phyloP scores from a whole-genome alignment of 2,329 filamentous ascomycete species.

The Thielaviopsis ethacetica region DNA sequence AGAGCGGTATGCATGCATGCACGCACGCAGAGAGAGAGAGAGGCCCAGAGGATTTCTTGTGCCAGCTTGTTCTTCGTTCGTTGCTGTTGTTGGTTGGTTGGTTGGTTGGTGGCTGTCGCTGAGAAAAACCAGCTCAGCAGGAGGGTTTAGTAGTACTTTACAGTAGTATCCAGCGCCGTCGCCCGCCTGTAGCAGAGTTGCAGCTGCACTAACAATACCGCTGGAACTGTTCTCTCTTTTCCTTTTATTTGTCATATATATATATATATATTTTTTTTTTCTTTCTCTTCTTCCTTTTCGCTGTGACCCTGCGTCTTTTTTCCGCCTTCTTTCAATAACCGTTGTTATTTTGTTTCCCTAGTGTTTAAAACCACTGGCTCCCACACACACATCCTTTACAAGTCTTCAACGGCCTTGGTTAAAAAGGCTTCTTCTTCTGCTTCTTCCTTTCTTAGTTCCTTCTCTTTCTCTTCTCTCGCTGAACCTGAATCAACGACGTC shows the following conservation, averaged over 20 bases:
- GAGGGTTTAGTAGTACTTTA: no score
- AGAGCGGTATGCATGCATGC: no score
- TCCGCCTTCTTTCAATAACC: no score
- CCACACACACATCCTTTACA: neutral
- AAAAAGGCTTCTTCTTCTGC: neutral
- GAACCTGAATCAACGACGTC: neutral
- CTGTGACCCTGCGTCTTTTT: no score
- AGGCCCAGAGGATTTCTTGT: neutral
- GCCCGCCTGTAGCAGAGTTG: neutral
- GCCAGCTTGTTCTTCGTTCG: no score
- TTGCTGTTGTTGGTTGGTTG: no score
- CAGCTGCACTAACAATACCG: neutral
- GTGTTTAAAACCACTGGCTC: neutral
- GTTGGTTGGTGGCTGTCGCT: no score
- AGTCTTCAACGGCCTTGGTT: neutral
- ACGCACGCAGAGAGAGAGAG: neutral
- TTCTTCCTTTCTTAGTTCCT: neutral
- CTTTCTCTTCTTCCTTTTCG: no score
- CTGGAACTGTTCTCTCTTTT: neutral
- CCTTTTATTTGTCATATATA: neutral
- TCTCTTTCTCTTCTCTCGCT: neutral
- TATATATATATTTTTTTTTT: neutral
- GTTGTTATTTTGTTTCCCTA: neutral
- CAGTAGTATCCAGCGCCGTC: neutral
- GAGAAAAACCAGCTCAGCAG: neutral